Conservation (phyloP, 257 asterid genomes). For the Penstemon eatonii region DNA sequence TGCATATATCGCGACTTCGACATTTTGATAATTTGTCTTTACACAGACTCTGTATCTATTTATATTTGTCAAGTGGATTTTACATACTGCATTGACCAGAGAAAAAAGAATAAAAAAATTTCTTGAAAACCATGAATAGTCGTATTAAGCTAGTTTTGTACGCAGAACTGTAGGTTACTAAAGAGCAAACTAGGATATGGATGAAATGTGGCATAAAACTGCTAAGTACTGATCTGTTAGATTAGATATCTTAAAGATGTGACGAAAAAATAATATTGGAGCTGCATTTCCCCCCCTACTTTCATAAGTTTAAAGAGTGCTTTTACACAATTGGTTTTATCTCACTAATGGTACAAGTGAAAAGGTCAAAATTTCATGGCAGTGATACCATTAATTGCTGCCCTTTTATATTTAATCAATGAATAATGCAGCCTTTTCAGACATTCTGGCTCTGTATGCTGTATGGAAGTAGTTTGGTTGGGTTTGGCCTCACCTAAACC, state of each 20-base stretch:
- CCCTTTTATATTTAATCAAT: not conserved
- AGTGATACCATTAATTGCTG: not conserved
- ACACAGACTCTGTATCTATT: slow-evolving; percentile 6
- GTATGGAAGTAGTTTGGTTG: too few relatives aligned
- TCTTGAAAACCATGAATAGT: not conserved
- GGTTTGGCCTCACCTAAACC: too few relatives aligned
- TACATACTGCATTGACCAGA: not conserved
- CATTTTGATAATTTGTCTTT: slow-evolving; percentile 1
- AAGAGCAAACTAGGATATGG: not conserved
- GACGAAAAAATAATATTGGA: not conserved
- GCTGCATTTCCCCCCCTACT: not conserved
- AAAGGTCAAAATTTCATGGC: not conserved
- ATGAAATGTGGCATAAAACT: not conserved
- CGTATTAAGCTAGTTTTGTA: not conserved
- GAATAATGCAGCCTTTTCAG: not conserved
- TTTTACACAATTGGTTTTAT: not conserved
- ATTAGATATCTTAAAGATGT: not conserved
- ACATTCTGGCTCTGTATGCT: too few relatives aligned
- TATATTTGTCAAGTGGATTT: not conserved
- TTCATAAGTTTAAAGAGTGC: not conserved
- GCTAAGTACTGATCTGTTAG: not conserved
- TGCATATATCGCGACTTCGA: not conserved
- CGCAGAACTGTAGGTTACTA: not conserved
- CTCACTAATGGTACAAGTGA: not conserved
- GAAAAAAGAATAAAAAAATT: not conserved